Base-by-base conservation (phyloP, 495 filamentous ascomycete species). In the Thermothielavioides terrestris region DNA sequence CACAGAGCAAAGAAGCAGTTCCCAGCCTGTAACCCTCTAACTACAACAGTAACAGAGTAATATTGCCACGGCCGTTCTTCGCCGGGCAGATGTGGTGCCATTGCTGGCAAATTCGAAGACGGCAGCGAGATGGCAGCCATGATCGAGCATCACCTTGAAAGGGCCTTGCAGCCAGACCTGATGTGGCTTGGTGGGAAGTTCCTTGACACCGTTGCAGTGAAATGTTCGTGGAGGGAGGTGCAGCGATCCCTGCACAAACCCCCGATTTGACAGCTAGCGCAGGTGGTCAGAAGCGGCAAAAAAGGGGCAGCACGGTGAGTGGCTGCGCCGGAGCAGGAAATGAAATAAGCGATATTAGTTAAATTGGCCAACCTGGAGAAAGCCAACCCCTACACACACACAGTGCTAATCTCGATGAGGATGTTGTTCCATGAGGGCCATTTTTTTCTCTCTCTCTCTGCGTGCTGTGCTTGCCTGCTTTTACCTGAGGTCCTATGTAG, bases 331-430 rank as follows among this genome's bases (percentile, higher is more conserved):
- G 43, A 21, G 46, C 38, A 50, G 61, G 62, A 67, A 65, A 68
- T 66, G 56, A 63, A 55, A 48, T 64, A 68, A 68, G 62, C 66
- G 66, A 68, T 50, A 68, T 68, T 63, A 60, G 52, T 57, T 61
- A 47, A 41, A 53, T 44, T 52, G 42, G 43, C 37, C 30, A 49
- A 9, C 27, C 36, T 51, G 42, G 32, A 42, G 31, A 17, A 22
- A 46, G 46, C 52, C 45, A 46, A 38, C 57, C 36, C 42, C 23
- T 22, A 7, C 38, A 18, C 26, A 25, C 30, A n/a, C n/a, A n/a
- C n/a, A n/a, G n/a, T n/a, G n/a, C n/a, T n/a, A n/a, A n/a, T n/a
- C n/a, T n/a, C n/a, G n/a, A n/a, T n/a, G n/a, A n/a, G n/a, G n/a
- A n/a, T n/a, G n/a, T 20, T 43, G 44, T 54, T 44, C 39, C 51